Base-by-base conservation (phyloP, 164 flowering plant genomes). In the Umbellularia californica region DNA sequence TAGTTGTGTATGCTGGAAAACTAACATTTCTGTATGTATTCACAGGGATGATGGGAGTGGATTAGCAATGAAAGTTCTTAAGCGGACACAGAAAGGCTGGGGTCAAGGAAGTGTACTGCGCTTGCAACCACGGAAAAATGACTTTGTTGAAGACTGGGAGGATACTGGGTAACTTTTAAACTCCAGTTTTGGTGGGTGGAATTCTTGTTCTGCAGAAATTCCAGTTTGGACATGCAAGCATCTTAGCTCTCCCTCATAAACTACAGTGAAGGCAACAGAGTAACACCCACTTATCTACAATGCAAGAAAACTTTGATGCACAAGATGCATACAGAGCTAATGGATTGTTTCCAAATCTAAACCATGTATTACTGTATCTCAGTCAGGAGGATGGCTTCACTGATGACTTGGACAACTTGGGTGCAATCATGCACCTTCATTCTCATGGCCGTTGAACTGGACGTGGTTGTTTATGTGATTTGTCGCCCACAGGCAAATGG, bases 21-120 rank as follows among this genome's bases (percentile, higher is more conserved):
- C 60, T 15, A 52, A 28, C 24, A 28, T 22, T 14, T 20, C 17
- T 66, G 15, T n/a, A 20, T 66, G 15, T n/a, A 20, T 74, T 22
- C n/a, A 22, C 94, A 91, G 98, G 78, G 93, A 91, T 78, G 97
- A 91, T 86, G 97, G 97, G 69, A 90, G 97, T 84, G 89, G 82
- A 74, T 76, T 83, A 75, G 95, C 90, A 51, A 55, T 90, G 72
- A 88, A 83, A 86, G 77, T 88, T 68, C 86, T 93, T 66, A 93
- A 83, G 78, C 80, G 88, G 70, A 88, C 90, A 60, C 90, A 88
- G 69, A 87, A 83, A 81, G 98, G 97, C 65, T 92, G 95, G 98
- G 98, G 97, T 78, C 93, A 88, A 69, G 90, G 87, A 72, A 85
- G 81, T 79, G 72, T 89, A 83, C 77, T 83, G 69, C 82, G 77